phyloP scores from a whole-genome alignment of 129 eudicot species.

The Saussurea involucrata region DNA sequence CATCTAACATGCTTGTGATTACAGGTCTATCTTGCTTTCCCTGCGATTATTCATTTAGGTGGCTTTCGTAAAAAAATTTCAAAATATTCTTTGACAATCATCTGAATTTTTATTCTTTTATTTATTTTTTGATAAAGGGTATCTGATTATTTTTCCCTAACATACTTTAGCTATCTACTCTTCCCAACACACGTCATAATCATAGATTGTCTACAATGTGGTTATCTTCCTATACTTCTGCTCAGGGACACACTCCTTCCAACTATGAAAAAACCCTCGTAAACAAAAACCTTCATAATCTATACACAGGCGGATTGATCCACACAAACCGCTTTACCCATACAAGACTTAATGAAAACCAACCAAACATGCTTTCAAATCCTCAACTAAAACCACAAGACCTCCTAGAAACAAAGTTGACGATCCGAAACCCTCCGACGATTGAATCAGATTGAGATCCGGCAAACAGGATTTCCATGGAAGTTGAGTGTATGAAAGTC shows the following conservation, averaged over 20 bases:
- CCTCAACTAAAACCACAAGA: neutral
- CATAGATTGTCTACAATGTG: neutral
- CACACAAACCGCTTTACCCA: too few relatives aligned
- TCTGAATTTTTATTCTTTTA: too few relatives aligned
- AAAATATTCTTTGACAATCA: neutral
- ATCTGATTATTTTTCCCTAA: neutral
- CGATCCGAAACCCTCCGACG: neutral
- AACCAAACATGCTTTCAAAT: slow-evolving; percentile 12
- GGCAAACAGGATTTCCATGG: neutral
- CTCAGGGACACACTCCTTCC: too few relatives aligned
- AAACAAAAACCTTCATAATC: too few relatives aligned
- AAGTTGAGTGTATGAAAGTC: slow-evolving; percentile 26
- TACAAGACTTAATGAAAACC: too few relatives aligned
- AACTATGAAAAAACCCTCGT: too few relatives aligned
- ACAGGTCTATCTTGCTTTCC: slow-evolving; percentile 48
- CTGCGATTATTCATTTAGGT: neutral
- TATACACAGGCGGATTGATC: too few relatives aligned
- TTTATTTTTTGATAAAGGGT: too few relatives aligned
- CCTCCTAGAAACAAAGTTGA: slow-evolving; percentile 23
- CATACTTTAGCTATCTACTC: neutral
- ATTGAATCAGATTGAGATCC: neutral
- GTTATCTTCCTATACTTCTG: too few relatives aligned
- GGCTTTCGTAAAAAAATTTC: neutral
- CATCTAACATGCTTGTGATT: slow-evolving; percentile 78
- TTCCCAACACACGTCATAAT: neutral